A percentile compares a stretch with the other conserved stretches of the same genome.
These are phyloP conservation scores for Jatropha curcas DNA, from an alignment of 345 rosid genomes.

Conservation along the genomic window DNA sequence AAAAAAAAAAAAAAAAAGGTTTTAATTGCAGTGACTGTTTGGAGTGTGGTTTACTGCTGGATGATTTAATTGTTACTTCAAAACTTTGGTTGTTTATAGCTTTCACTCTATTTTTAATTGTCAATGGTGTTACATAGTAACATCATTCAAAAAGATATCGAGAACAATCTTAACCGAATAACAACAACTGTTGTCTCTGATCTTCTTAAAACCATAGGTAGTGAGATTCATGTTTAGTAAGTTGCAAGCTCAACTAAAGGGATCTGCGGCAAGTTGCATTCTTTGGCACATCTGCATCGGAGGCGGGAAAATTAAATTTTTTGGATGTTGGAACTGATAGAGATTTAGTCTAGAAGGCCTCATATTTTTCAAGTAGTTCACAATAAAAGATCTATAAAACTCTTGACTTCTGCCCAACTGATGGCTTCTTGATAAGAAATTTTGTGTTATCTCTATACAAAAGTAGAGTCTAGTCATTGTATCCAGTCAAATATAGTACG, in stretches of 20 bases:
- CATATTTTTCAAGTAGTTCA: neutral
- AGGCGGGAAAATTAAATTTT: neutral
- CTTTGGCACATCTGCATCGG: neutral
- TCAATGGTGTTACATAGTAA: neutral
- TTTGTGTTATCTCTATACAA: neutral
- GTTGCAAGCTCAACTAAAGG: neutral
- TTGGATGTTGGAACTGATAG: neutral
- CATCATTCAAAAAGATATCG: neutral
- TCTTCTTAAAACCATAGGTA: neutral
- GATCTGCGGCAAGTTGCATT: constrained; percentile 1
- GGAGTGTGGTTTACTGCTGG: neutral
- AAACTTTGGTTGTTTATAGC: neutral
- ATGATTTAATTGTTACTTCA: neutral
- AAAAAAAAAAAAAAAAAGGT: neutral
- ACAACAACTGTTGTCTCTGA: neutral
- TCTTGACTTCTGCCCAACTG: neutral
- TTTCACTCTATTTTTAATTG: neutral
- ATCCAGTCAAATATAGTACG: neutral
- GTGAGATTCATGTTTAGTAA: neutral
- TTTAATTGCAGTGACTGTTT: neutral
- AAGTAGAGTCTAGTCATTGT: neutral
- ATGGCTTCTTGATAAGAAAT: neutral
- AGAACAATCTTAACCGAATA: neutral
- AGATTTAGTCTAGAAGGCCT: neutral
- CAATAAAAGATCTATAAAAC: too few relatives aligned